phyloP scores from a whole-genome alignment of 2,329 filamentous ascomycete genomes.

The Monilinia aucupariae region DNA sequence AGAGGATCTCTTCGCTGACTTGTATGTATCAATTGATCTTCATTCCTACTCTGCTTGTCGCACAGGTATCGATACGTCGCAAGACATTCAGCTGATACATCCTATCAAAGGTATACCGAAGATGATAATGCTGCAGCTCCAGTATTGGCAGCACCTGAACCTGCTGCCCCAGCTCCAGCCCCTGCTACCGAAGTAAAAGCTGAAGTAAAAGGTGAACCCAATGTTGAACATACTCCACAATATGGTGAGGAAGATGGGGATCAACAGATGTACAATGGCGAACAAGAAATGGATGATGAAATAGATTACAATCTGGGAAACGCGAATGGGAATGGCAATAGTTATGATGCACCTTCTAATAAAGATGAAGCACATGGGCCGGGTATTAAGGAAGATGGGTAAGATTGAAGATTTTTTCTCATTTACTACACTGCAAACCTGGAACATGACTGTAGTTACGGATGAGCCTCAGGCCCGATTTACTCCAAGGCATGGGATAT shows the following conservation, averaged over 20 bases:
- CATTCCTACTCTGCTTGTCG: background rate
- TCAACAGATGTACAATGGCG: conserved; percentile 42
- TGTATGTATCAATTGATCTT: conserved; percentile 55
- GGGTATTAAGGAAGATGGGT: conserved; percentile 88
- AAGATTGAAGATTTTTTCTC: conserved; percentile 45
- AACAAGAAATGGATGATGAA: conserved; percentile 50
- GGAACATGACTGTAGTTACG: conserved; percentile 21
- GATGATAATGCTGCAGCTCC: conserved; percentile 50
- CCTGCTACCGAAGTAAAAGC: conserved; percentile 26
- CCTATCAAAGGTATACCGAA: conserved; percentile 58
- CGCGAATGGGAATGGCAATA: conserved; percentile 37
- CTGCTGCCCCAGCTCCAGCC: conserved; percentile 24
- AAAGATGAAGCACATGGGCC: conserved; percentile 46
- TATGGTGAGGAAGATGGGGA: conserved; percentile 36
- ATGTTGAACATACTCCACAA: conserved; percentile 31
- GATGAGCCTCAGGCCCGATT: background rate
- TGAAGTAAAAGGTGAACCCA: conserved; percentile 28
- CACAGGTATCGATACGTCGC: background rate
- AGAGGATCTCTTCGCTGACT: conserved; percentile 91
- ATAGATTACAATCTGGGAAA: conserved; percentile 54
- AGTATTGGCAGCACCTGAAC: conserved; percentile 30
- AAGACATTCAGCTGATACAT: conserved; percentile 14
- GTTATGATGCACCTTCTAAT: conserved; percentile 24
- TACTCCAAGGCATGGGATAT: background rate
- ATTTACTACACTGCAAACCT: conserved; percentile 19